Base-by-base conservation (phyloP, 164 flowering plant genomes). In the Cinnamomum micranthum region DNA sequence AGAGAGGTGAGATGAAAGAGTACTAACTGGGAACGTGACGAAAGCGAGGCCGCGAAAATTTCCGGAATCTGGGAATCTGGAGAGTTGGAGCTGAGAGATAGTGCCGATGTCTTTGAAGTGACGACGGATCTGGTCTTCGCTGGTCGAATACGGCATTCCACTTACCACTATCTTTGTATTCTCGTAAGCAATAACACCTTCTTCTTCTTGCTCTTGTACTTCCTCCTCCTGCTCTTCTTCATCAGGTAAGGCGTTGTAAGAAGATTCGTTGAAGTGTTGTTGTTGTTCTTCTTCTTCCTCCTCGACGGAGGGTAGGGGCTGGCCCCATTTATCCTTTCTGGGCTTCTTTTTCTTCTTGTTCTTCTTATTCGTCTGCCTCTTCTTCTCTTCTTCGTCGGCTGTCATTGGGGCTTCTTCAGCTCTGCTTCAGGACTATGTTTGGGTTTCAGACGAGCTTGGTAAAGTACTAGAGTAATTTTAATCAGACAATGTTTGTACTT, bases 31-130 rank as follows among this genome's bases (percentile, higher is more conserved):
- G 25, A 74, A 74, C 19, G 71, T 65, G 25, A 74, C 50, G 25
- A 74, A 74, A 5, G 76, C 76, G 71, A 74, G 76, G 47, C 76
- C 76, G 0, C 76, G 41, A 27, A 74, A 74, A 25, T 74, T 74
- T 28, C 76, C 76, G 6, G 76, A 74, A 52, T 74, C 76, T 20
- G 76, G 76, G 76, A 74, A 74, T 15, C 70, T 67, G 25, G 76
- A 74, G 71, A 74, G 71, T 71, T 74, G 76, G 50, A 74, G 76
- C 71, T 66, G 76, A 63, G 71, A 74, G 64, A 74, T 55, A 20
- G 70, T 20, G 35, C 76, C 76, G 12, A 74, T 47, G 23, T 74
- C 71, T 20, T 66, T 19, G 64, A 74, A 67, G 20, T 67, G 65
- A 3, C 31, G 50, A 1, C 71, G 76, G 6, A 74, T 67, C 22